Evolutionary conservation across 352 stramenopile species (phyloP).

Genomic region (Hyaloperonospora brassicae): DNA sequence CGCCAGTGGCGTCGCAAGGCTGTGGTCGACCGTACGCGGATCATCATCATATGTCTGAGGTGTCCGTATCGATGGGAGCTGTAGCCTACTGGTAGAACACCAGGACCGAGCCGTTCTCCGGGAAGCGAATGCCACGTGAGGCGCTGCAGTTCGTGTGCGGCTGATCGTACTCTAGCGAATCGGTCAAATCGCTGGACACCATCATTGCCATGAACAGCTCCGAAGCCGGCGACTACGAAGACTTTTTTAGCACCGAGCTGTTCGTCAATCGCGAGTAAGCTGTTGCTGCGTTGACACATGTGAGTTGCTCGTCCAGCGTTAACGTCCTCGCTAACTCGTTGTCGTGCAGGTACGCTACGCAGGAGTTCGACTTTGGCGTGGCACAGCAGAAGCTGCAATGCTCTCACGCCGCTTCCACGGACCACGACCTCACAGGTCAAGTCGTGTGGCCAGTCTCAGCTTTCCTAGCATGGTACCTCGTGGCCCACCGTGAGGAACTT

Average conservation of each 20-base stretch:
- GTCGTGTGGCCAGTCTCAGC: slow-evolving; percentile 67
- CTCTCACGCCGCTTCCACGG: slow-evolving; percentile 51
- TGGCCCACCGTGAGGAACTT: slow-evolving; percentile 28
- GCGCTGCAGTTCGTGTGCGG: neutral
- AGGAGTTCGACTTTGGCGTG: slow-evolving; percentile 46
- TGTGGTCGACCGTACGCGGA: slow-evolving; percentile 74
- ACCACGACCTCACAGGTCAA: slow-evolving; percentile 73
- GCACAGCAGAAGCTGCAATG: slow-evolving; percentile 38
- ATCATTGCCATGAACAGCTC: slow-evolving; percentile 8
- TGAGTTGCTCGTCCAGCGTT: neutral
- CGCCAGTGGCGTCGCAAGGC: slow-evolving; percentile 77
- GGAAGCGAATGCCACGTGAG: neutral
- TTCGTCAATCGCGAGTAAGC: slow-evolving; percentile 57
- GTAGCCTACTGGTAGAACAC: slow-evolving; percentile 18
- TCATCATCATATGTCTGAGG: slow-evolving; percentile 70
- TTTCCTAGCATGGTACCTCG: slow-evolving; percentile 46
- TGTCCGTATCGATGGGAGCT: slow-evolving; percentile 78
- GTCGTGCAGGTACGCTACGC: slow-evolving; percentile 30
- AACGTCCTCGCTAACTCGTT: neutral
- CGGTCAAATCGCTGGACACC: slow-evolving; percentile 4
- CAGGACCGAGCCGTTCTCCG: neutral
- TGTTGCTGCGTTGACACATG: neutral
- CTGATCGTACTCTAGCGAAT: too few species aligned
- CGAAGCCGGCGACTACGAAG: slow-evolving; percentile 29
- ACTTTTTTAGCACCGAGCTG: slow-evolving; percentile 47